Conservation (phyloP, 495 filamentous ascomycete genomes). For the Daldinia decipiens region DNA sequence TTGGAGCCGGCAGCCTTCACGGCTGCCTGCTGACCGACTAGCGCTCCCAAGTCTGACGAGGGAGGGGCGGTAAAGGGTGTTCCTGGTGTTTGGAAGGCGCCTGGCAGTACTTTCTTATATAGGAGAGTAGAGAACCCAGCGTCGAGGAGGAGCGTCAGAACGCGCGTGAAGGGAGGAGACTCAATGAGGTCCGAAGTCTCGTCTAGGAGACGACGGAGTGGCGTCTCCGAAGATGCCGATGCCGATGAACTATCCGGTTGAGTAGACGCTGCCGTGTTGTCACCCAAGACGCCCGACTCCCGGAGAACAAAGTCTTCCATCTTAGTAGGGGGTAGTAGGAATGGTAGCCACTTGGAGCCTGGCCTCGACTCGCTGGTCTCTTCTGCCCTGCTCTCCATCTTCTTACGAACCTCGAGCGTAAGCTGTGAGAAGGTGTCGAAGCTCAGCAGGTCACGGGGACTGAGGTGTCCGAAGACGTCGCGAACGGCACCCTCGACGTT, state of each 20-base stretch:
- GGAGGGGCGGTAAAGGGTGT: slow-evolving; percentile 51
- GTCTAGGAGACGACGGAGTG: slow-evolving; percentile 87
- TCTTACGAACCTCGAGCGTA: slow-evolving; percentile 78
- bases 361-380: slow-evolving; percentile 59
- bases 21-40: slow-evolving; percentile 50
- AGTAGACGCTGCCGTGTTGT: slow-evolving; percentile 51
- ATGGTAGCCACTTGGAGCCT: slow-evolving; percentile 78
- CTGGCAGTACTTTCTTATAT: slow-evolving; percentile 77
- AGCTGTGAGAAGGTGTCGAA: slow-evolving; percentile 80
- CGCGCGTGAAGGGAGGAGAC: slow-evolving; percentile 85
- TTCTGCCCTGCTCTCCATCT: slow-evolving; percentile 81
- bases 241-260: slow-evolving; percentile 27
- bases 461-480: slow-evolving; percentile 84
- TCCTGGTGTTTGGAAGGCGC: slow-evolving; percentile 74
- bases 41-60: slow-evolving; percentile 40
- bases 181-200: slow-evolving; percentile 97
- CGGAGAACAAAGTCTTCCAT: slow-evolving; percentile 83
- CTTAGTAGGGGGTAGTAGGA: slow-evolving; percentile 79
- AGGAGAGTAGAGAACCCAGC: slow-evolving; percentile 83
- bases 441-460: slow-evolving; percentile 87
- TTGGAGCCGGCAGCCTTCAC: slow-evolving; percentile 57
- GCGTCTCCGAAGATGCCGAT: slow-evolving; percentile 52
- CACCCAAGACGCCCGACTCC: slow-evolving; percentile 79
- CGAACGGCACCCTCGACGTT: slow-evolving; percentile 82
- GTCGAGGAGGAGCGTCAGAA: slow-evolving; percentile 86